phyloP scores from a whole-genome alignment of 2,329 filamentous ascomycete species.

The Sphaerulina vaccinii region DNA sequence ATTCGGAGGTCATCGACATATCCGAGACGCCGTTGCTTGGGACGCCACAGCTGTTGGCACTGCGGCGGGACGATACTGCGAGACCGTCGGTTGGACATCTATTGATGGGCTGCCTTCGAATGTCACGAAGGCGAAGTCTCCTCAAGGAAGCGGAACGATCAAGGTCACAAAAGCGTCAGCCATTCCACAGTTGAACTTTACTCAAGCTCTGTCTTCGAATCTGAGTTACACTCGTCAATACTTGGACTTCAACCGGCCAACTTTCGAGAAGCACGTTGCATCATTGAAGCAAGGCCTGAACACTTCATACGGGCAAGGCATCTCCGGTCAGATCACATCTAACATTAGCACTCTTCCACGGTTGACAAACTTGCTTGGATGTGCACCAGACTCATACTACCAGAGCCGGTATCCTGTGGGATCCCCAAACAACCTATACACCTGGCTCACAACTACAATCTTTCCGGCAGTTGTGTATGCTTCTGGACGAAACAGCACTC shows the following conservation, averaged over 20 bases:
- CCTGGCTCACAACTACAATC: slow-evolving; percentile 22
- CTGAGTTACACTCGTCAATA: slow-evolving; percentile 58
- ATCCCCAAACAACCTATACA: slow-evolving; percentile 23
- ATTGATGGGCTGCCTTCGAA: slow-evolving; percentile 57
- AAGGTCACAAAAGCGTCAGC: slow-evolving; percentile 34
- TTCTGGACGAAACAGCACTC: slow-evolving; percentile 44
- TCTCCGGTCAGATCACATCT: slow-evolving; percentile 20
- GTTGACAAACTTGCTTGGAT: slow-evolving; percentile 20
- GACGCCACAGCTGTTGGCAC: slow-evolving; percentile 62
- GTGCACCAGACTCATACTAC: slow-evolving; percentile 22
- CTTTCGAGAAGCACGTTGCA: slow-evolving; percentile 62
- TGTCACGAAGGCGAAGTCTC: slow-evolving; percentile 43
- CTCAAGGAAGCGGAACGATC: slow-evolving; percentile 38
- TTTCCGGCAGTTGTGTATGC: slow-evolving; percentile 53
- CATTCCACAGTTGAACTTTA: slow-evolving; percentile 23
- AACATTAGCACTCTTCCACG: slow-evolving; percentile 21
- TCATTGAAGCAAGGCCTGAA: slow-evolving; percentile 22
- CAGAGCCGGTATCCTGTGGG: slow-evolving; percentile 12
- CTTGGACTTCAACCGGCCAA: slow-evolving; percentile 67
- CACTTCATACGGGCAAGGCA: slow-evolving; percentile 21
- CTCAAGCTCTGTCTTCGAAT: slow-evolving; percentile 28
- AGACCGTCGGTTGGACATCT: slow-evolving; percentile 67
- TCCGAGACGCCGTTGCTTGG: slow-evolving; percentile 64
- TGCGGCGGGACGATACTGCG: slow-evolving; percentile 64
- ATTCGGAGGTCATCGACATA: slow-evolving; percentile 51